phyloP scores from a whole-genome alignment of 2,329 filamentous ascomycete species.

The Fusarium brachygibbosum region DNA sequence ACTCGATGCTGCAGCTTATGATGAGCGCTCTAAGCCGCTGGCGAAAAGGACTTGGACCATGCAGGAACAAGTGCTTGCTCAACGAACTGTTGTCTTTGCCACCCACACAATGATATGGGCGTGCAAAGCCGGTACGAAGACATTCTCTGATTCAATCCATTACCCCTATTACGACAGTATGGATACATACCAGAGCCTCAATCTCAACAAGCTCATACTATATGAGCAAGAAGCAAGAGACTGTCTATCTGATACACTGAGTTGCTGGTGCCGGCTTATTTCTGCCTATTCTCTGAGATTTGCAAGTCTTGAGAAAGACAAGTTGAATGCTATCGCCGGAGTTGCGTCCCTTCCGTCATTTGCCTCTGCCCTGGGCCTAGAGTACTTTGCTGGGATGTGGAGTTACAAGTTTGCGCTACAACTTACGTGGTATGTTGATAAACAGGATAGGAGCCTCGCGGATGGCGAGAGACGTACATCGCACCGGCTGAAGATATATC shows the following conservation, averaged over 20 bases:
- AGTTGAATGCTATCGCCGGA: constrained; percentile 3
- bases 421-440: not conserved
- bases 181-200: not conserved
- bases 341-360: not conserved
- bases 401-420: not conserved
- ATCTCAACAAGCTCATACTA: not conserved
- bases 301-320: not conserved
- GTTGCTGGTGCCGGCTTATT: not conserved
- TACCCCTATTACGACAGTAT: not conserved
- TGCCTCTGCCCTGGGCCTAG: not conserved
- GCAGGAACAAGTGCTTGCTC: not conserved
- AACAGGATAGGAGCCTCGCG: not conserved
- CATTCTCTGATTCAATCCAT: not conserved
- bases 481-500: not conserved
- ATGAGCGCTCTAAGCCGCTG: not conserved
- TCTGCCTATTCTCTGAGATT: not conserved
- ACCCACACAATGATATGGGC: not conserved
- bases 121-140: not conserved
- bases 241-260: not conserved
- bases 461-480: not conserved
- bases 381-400: not conserved
- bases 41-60: not conserved
- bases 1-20: not conserved
- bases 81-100: not conserved
- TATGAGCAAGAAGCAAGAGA: not conserved